Conservation (phyloP, 352 stramenopile species). For the Globisporangium nodosum region DNA sequence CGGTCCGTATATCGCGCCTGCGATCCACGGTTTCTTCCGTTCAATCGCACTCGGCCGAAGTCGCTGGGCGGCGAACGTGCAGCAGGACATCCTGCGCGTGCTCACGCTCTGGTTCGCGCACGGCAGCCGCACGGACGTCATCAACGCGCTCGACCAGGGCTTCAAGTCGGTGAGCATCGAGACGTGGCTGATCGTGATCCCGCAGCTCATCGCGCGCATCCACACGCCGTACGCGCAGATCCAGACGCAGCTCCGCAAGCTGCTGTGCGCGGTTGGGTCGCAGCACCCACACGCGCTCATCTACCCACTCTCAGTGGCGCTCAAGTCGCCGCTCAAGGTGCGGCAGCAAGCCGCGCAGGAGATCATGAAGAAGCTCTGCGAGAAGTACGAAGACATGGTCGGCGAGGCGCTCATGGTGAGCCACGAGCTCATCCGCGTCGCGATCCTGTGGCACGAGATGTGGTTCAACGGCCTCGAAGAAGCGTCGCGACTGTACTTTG, state of each 20-base stretch:
- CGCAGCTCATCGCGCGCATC: slow-evolving; percentile 93
- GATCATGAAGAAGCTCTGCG: slow-evolving; percentile 94
- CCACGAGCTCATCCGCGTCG: slow-evolving; percentile 97
- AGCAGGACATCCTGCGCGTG: slow-evolving; percentile 98
- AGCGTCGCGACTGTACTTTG: slow-evolving; percentile 95
- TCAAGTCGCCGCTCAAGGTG: slow-evolving; percentile 92
- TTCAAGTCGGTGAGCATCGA: slow-evolving; percentile 94
- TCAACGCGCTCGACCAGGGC: slow-evolving; percentile 60
- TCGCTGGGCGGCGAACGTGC: slow-evolving; percentile 94
- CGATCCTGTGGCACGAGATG: slow-evolving; percentile 98
- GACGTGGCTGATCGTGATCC: slow-evolving; percentile 98
- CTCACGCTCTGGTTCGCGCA: slow-evolving; percentile 98
- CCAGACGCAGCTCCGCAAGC: slow-evolving; percentile 78
- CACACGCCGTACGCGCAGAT: slow-evolving; percentile 62
- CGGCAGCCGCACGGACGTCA: slow-evolving; percentile 89
- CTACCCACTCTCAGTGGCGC: slow-evolving; percentile 95
- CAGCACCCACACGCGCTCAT: slow-evolving; percentile 98
- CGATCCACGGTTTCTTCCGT: slow-evolving; percentile 91
- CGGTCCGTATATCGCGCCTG: slow-evolving; percentile 56
- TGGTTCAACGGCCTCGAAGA: slow-evolving; percentile 99
- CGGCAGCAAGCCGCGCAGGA: slow-evolving; percentile 90
- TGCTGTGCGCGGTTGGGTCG: slow-evolving; percentile 87
- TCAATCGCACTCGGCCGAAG: slow-evolving; percentile 95
- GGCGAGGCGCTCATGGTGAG: slow-evolving; percentile 94
- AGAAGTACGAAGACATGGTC: slow-evolving; percentile 92